phyloP scores from a whole-genome alignment of 140 eudicot species.

The Erigeron philadelphicus region DNA sequence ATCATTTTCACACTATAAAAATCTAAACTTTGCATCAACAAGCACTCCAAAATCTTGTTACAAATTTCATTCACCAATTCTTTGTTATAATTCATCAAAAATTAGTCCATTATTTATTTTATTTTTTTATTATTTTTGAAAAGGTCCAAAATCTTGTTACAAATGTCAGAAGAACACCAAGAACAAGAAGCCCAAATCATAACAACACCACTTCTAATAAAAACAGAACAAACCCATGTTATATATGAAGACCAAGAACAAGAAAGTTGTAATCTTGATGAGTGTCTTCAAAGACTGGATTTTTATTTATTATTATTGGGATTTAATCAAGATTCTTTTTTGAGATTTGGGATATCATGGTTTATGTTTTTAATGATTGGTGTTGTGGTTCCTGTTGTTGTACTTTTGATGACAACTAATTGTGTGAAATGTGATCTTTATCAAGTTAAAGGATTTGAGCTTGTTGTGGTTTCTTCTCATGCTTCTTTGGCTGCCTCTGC shows the following conservation, averaged over 20 bases:
- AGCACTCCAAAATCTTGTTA: slow-evolving; percentile 3
- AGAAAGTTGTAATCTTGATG: slow-evolving; percentile 36
- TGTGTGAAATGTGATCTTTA: slow-evolving; percentile 59
- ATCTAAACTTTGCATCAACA: not conserved
- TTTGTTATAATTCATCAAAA: not conserved
- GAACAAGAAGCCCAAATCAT: slow-evolving; percentile 19
- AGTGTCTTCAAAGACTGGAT: slow-evolving; percentile 48
- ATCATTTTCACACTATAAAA: slow-evolving; percentile 10
- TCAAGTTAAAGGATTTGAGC: slow-evolving; percentile 64
- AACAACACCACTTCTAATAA: slow-evolving; percentile 29
- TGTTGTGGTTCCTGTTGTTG: slow-evolving; percentile 45
- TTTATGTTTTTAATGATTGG: slow-evolving; percentile 44
- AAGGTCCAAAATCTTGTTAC: not conserved
- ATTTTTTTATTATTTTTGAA: not conserved
- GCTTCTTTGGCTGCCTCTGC: slow-evolving; percentile 73
- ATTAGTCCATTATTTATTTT: no score
- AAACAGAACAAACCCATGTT: slow-evolving; percentile 20
- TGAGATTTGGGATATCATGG: slow-evolving; percentile 62
- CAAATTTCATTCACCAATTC: slow-evolving; percentile 9
- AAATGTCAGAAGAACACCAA: slow-evolving; percentile 29
- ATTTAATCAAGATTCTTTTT: slow-evolving; percentile 42
- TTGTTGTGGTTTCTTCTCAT: slow-evolving; percentile 56
- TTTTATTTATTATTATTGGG: slow-evolving; percentile 45
- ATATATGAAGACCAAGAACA: slow-evolving; percentile 19
- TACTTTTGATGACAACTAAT: slow-evolving; percentile 39